These are phyloP conservation scores for Yamadazyma atlantica DNA, from an alignment of 1,139 yeast genomes.

Conservation along the genomic window DNA sequence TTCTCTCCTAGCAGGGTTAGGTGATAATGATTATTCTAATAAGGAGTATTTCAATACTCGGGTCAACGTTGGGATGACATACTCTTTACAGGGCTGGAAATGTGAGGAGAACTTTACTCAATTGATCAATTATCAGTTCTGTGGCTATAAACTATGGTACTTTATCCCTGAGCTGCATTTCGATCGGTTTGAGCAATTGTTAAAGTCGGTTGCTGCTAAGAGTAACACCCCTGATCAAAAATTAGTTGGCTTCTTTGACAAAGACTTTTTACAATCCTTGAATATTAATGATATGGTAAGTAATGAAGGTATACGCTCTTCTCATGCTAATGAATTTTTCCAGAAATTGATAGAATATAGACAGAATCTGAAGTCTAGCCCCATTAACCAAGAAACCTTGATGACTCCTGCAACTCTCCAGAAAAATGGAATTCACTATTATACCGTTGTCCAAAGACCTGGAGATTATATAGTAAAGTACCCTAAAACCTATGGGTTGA, in stretches of 20 bases:
- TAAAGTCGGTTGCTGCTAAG: background rate
- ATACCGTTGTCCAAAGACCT: slow-evolving; percentile 52
- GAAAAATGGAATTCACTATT: slow-evolving; percentile 46
- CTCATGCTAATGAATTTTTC: slow-evolving; percentile 24
- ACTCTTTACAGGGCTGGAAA: slow-evolving; percentile 71
- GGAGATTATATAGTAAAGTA: slow-evolving; percentile 60
- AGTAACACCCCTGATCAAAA: background rate
- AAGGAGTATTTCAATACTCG: slow-evolving; percentile 31
- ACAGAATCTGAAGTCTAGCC: background rate
- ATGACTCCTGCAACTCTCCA: slow-evolving; percentile 50
- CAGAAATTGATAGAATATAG: slow-evolving; percentile 23
- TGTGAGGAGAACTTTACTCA: slow-evolving; percentile 77
- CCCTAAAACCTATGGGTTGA: slow-evolving; percentile 54
- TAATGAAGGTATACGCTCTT: slow-evolving; percentile 20
- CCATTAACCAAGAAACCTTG: slow-evolving; percentile 14
- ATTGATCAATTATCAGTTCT: slow-evolving; percentile 67
- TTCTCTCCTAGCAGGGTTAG: slow-evolving; percentile 46
- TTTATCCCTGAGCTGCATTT: slow-evolving; percentile 72
- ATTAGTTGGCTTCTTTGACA: background rate
- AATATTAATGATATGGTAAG: slow-evolving; percentile 6
- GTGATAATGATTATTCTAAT: slow-evolving; percentile 43
- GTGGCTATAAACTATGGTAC: slow-evolving; percentile 76
- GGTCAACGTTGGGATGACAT: slow-evolving; percentile 57
- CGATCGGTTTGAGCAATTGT: slow-evolving; percentile 51
- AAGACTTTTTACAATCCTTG: background rate